A percentile compares a stretch with the other conserved stretches of the same genome.
phyloP scores from a whole-genome alignment of 129 eudicot genomes.

The Flaveria brownii region DNA sequence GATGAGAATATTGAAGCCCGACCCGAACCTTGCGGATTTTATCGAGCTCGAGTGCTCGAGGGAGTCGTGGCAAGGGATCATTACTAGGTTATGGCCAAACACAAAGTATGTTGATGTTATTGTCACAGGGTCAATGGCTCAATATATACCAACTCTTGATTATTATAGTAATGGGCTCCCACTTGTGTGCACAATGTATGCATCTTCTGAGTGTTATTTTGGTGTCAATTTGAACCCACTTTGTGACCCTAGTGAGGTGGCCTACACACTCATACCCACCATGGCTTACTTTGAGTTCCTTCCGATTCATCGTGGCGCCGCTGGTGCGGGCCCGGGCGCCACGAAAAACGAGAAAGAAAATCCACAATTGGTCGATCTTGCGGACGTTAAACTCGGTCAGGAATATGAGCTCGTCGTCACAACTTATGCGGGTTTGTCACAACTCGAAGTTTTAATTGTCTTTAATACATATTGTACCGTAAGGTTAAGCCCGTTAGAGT shows the following conservation, averaged over 20 bases:
- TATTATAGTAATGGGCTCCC: conserved; percentile 69
- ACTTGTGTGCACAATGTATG: conserved; percentile 69
- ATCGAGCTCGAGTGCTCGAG: conserved; percentile 54
- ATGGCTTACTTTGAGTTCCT: conserved; percentile 91
- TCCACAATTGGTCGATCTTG: conserved; percentile 52
- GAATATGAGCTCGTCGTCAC: conserved; percentile 83
- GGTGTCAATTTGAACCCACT: conserved; percentile 75
- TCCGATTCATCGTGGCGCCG: conserved; percentile 43
- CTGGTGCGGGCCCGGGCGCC: conserved; percentile 8
- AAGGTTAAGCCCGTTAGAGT: neutral
- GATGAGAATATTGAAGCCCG: conserved; percentile 42
- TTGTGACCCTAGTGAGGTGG: conserved; percentile 67
- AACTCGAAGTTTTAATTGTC: neutral
- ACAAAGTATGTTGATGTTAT: conserved; percentile 74
- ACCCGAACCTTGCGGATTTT: conserved; percentile 66
- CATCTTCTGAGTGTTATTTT: conserved; percentile 80
- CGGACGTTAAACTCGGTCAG: conserved; percentile 61
- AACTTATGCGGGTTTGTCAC: conserved; percentile 61
- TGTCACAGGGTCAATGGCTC: conserved; percentile 86
- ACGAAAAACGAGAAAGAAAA: conserved; percentile 37
- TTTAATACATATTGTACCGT: neutral
- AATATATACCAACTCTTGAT: conserved; percentile 73
- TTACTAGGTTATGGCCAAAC: conserved; percentile 73
- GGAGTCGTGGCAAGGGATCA: conserved; percentile 65
- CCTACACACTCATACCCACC: conserved; percentile 72